Percentiles rank a stretch among this genome's conserved stretches.
Evolutionary conservation across 345 rosid species (phyloP).

Genomic region (Gossypium thurberi): DNA sequence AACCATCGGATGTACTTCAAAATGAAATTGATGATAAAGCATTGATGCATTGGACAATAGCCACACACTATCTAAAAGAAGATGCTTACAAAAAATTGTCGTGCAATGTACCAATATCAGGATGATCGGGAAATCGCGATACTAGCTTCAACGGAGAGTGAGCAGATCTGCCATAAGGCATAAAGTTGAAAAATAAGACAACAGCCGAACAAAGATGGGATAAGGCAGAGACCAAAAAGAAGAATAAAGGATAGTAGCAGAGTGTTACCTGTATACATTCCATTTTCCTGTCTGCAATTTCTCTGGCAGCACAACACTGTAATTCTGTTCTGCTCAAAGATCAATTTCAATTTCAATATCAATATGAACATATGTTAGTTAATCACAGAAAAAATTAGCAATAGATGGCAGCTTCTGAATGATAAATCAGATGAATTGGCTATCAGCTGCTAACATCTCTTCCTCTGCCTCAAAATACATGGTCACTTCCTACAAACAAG

Average conservation of each 20-base stretch:
- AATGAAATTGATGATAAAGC: background rate
- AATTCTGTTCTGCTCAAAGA: constrained; percentile 60
- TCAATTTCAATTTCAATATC: background rate
- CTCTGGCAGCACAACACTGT: constrained; percentile 91
- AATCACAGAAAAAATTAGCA: background rate
- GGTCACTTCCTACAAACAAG: background rate
- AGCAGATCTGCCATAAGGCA: constrained; percentile 52
- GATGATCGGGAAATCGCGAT: constrained; percentile 71
- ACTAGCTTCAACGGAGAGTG: constrained; percentile 71
- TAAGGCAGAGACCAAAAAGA: background rate
- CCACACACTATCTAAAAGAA: background rate
- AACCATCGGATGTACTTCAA: background rate
- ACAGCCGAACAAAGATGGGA: background rate
- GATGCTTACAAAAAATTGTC: constrained; percentile 83
- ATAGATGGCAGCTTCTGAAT: background rate
- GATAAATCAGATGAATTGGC: background rate
- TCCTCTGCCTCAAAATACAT: background rate
- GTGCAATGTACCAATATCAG: constrained; percentile 79
- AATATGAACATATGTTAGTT: background rate
- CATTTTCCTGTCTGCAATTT: constrained; percentile 81
- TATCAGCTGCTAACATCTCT: background rate
- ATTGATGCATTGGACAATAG: background rate
- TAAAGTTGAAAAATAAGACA: background rate
- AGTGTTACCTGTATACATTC: constrained; percentile 77
- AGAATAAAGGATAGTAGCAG: background rate